Base-by-base conservation (phyloP, 176 grass and related monocot species). In the Hyparrhenia diplandra region DNA sequence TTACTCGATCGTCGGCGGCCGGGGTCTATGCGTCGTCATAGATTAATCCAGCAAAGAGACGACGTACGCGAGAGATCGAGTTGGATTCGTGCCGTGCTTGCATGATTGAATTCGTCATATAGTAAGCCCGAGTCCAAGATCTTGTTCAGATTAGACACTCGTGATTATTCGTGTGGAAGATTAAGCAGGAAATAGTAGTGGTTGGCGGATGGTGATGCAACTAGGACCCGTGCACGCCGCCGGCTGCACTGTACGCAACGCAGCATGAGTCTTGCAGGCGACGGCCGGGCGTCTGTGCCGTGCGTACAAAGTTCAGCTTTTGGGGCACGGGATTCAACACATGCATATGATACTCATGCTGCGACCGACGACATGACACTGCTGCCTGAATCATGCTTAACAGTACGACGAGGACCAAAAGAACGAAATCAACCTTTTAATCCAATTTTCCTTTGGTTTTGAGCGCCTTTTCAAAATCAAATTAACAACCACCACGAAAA, bases 71-170 rank as follows among this genome's bases (percentile, higher is more conserved):
- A 7, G 10, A 7, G 37, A 40, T 21, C 3, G 5, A 64, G 14
- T 36, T 36, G 28, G 77, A 85, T 57, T 77, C 87, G 71, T 76
- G 70, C 71, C 25, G 25, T 32, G 74, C 42, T 21, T 40, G 2
- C 10, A 6, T 6, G 1, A 32, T 32, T 32, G 31, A 4, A n/a
- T 5, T 37, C 36, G 36, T 37, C 51, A 2, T 20, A 2, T 20
- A 23, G 20, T 55, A 42, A 58, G 65, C 40, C 64, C 34, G 32
- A 76, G 77, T 89, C 42, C 55, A 71, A 81, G 77, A 81, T 85
- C n/a, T 43, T 25, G 61, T 68, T 84, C 62, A 34, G 31, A 34
- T 25, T 43, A 42, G 23, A 67, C 32, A 47, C 45, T 54, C 55
- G 35, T 67, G 45, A 63, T n/a, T 68, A 13, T 30, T 58, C 2